These are phyloP conservation scores for Veloboletus limbatus DNA, from an alignment of 1,284 basidiomycete species.

Conservation along the genomic window DNA sequence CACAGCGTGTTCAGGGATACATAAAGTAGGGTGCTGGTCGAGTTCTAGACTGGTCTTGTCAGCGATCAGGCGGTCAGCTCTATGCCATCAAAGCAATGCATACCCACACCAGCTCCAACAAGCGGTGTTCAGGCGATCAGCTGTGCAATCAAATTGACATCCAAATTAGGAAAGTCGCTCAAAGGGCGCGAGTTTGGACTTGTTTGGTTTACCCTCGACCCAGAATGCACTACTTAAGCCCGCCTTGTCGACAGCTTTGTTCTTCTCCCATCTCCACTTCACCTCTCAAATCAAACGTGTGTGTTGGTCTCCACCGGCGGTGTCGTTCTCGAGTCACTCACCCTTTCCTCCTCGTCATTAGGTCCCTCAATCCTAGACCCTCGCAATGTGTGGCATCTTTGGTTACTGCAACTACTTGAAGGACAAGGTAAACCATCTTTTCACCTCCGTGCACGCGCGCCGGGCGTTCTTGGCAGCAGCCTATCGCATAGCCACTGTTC, in stretches of 20 bases:
- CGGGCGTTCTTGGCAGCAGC: neutral
- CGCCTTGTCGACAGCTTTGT: neutral
- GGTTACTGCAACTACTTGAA: conserved; percentile 91
- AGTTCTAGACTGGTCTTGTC: conserved; percentile 6
- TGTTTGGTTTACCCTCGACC: conserved; percentile 35
- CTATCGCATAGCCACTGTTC: no score
- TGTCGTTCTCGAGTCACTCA: conserved; percentile 1
- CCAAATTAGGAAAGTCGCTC: conserved; percentile 3
- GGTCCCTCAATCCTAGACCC: conserved; percentile 1
- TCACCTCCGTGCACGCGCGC: conserved; percentile 11
- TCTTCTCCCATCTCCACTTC: conserved; percentile 27
- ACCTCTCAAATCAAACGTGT: conserved; percentile 11
- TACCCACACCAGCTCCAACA: conserved; percentile 11
- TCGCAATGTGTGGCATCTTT: conserved; percentile 90
- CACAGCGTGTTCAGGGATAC: conserved; percentile 5
- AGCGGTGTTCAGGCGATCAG: conserved; percentile 18
- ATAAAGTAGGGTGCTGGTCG: conserved; percentile 5
- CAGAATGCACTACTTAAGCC: conserved; percentile 33
- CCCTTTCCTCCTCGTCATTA: neutral
- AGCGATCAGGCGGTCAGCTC: no score
- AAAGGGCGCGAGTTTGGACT: conserved; percentile 21
- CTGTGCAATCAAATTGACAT: conserved; percentile 12
- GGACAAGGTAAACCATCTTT: conserved; percentile 69
- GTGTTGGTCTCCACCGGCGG: conserved; percentile 1
- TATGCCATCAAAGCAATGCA: conserved; percentile 16